Evolutionary conservation across 208 protist genomes (phyloP).

Genomic region (Trypanosoma scelopori): DNA sequence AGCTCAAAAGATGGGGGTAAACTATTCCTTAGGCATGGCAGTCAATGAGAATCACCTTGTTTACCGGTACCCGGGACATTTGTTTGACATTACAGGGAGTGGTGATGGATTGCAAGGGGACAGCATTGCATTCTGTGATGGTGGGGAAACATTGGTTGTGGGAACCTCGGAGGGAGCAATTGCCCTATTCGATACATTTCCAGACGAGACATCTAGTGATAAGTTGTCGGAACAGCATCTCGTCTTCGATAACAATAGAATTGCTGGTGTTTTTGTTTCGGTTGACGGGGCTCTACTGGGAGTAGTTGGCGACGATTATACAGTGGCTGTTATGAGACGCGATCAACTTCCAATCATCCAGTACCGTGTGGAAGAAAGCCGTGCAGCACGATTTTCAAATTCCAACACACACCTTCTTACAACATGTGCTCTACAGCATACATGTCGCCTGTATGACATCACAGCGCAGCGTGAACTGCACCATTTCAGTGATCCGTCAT

Average conservation of each 20-base stretch:
- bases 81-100: slow-evolving; percentile 77
- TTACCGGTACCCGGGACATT: slow-evolving; percentile 76
- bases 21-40: slow-evolving; percentile 49
- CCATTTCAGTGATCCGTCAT: slow-evolving; percentile 66
- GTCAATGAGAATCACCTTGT: slow-evolving; percentile 63
- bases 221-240: slow-evolving; percentile 83
- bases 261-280: slow-evolving; percentile 60
- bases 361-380: slow-evolving; percentile 50
- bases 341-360: slow-evolving; percentile 52
- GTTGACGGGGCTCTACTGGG: slow-evolving; percentile 50
- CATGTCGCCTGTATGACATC: slow-evolving; percentile 69
- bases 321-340: slow-evolving; percentile 59
- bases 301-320: slow-evolving; percentile 43
- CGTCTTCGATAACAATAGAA: slow-evolving; percentile 78
- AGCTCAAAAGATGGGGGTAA: slow-evolving; percentile 45
- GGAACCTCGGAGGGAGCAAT: slow-evolving; percentile 82
- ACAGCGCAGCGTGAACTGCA: slow-evolving; percentile 49
- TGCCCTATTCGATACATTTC: slow-evolving; percentile 81
- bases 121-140: slow-evolving; percentile 78
- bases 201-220: slow-evolving; percentile 62
- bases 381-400: slow-evolving; percentile 67
- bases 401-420: slow-evolving; percentile 55
- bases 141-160: slow-evolving; percentile 70
- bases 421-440: slow-evolving; percentile 64
- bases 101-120: slow-evolving; percentile 73